Evolutionary conservation across 2,329 filamentous ascomycete species (phyloP).

Genomic region (Colletotrichum noveboracense): DNA sequence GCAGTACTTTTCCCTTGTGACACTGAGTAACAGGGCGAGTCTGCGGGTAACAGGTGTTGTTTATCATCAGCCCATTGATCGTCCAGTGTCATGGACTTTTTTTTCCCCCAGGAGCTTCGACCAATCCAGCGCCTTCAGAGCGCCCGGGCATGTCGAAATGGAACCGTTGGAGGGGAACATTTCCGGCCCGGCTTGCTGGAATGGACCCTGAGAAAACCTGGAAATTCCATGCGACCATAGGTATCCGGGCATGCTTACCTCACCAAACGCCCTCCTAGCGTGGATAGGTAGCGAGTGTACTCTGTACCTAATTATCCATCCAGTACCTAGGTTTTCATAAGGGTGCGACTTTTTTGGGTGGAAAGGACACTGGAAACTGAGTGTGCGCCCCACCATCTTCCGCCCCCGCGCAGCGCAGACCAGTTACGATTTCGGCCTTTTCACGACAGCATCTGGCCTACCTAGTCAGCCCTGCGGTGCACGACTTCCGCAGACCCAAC

Average conservation of each 20-base stretch:
- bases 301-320: too few species aligned
- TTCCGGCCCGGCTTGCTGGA: not conserved
- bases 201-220: not conserved
- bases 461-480: not conserved
- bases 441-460: constrained; percentile 6
- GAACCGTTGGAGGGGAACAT: not conserved
- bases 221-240: not conserved
- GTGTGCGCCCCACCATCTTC: constrained; percentile 6
- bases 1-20: not conserved
- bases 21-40: not conserved
- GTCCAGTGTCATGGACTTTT: not conserved
- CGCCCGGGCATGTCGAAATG: not conserved
- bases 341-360: not conserved
- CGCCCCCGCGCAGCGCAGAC: constrained; percentile 13
- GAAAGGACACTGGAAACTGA: constrained; percentile 3
- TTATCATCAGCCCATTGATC: not conserved
- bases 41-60: not conserved
- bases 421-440: not conserved
- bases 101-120: not conserved
- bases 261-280: not conserved
- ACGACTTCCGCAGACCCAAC: not conserved
- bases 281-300: not conserved
- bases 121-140: not conserved
- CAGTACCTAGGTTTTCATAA: not conserved
- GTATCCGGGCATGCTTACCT: not conserved